Evolutionary conservation across 257 asterid species (phyloP).

Genomic region (Solanum rostratum): DNA sequence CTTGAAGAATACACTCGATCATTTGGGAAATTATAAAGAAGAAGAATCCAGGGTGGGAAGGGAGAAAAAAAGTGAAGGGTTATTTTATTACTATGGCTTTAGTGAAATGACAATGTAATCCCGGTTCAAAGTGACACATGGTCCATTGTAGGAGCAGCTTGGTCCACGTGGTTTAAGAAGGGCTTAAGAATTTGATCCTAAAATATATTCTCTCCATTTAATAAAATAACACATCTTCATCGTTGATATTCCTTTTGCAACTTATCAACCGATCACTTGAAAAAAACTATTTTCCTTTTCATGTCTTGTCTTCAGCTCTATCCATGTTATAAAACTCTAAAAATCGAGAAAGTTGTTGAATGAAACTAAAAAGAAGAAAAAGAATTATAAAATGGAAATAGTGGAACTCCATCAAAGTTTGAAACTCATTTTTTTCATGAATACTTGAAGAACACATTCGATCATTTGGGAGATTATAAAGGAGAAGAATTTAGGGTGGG

Average conservation of each 20-base stretch:
- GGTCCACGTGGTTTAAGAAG: constrained; percentile 38
- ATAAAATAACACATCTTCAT: too few species aligned
- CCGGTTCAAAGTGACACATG: constrained; percentile 47
- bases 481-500: not conserved
- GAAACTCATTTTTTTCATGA: not conserved
- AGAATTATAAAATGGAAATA: not conserved
- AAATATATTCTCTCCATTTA: too few species aligned
- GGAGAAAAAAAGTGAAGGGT: not conserved
- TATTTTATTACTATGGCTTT: not conserved
- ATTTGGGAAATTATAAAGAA: not conserved
- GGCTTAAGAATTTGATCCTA: constrained; percentile 7
- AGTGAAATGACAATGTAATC: constrained; percentile 26
- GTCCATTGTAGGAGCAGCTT: not conserved
- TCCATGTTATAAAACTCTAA: constrained; percentile 12
- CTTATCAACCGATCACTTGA: constrained; percentile 21
- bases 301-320: constrained; percentile 10
- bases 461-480: not conserved
- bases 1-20: not conserved
- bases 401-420: not conserved
- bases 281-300: not conserved
- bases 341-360: not conserved
- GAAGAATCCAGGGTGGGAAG: not conserved
- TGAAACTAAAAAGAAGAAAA: not conserved
- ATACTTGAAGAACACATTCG: not conserved
- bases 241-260: too few species aligned